These are phyloP conservation scores for Zygosaccharomyces pseudobailii DNA, from an alignment of 1,139 yeast genomes.

Conservation along the genomic window DNA sequence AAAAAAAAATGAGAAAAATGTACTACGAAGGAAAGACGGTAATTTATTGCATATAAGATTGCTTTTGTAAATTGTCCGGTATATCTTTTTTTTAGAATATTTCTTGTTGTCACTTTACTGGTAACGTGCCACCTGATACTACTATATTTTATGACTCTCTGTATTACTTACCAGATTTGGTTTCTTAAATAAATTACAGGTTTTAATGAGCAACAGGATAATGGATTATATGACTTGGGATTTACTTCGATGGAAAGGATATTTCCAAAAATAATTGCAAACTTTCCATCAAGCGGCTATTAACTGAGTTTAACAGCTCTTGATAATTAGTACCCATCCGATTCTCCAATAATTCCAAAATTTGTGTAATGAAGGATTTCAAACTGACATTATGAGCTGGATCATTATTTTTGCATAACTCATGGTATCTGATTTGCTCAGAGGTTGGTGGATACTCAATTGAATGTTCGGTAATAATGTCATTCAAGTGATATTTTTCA, in stretches of 20 bases:
- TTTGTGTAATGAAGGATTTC: conserved; percentile 35
- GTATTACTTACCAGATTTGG: not conserved
- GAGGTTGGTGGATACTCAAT: conserved; percentile 39
- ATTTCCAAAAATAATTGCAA: conserved; percentile 33
- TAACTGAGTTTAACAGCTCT: conserved; percentile 24
- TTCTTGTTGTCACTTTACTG: not conserved
- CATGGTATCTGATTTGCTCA: conserved; percentile 52
- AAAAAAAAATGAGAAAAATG: not conserved
- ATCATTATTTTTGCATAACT: conserved; percentile 45
- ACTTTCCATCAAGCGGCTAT: conserved; percentile 33
- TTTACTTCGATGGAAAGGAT: conserved; percentile 8
- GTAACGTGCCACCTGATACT: not conserved
- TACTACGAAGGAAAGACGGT: not conserved
- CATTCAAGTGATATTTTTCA: conserved; percentile 56
- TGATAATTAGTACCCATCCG: conserved; percentile 33
- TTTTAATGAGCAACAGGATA: not conserved
- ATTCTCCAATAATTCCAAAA: conserved; percentile 30
- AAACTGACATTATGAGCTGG: conserved; percentile 57
- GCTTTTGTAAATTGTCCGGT: not conserved
- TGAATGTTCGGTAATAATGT: conserved; percentile 35
- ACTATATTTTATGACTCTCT: not conserved
- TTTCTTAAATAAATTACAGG: not conserved
- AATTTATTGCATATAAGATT: not conserved
- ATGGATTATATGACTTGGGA: not conserved
- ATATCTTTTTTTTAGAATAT: not conserved